Base-by-base conservation (phyloP, 768 basidiomycete species). In the Boletus speciosus region DNA sequence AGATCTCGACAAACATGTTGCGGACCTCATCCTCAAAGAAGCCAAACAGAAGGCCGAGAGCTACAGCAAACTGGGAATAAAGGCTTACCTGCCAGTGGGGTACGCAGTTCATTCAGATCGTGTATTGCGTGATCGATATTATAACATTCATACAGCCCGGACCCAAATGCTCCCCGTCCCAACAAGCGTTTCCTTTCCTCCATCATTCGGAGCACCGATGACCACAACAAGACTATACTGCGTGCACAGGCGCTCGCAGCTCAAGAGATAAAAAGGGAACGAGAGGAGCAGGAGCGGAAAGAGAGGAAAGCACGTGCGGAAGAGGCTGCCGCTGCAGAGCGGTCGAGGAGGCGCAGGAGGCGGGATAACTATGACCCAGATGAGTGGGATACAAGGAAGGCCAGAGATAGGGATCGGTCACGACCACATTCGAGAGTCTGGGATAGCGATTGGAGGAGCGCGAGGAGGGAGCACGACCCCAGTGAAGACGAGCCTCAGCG, bases 161-260 rank as follows among this genome's bases (percentile, higher is more conserved):
- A 91, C 63, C 81, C 77, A 59, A 85, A 85, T 69, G 85, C 83
- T 1, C 92, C 92, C 0, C 84, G 81, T 60, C 71, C 95, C 34
- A 90, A 91, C 73, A 91, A 91, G 65, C 88, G 89, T 0, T 91
- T 91, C 66, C 73, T 91, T 25, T 80, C 83, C 0, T 85, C 87
- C 21, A 93, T 99, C 56, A 94, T 99, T 52, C 84, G 86, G 61
- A 93, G 83, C 60, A 97, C 97, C 5, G 95, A 97, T 66, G 95
- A 95, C 53, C 97, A 99, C 66, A 99, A 99, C 71, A 85, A 87
- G 71, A 84, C 88, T 12, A 76, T 99, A 43, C 68, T 91, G 21
- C 81, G 81, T 51, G 80, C 88, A 25, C 89, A 91, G 70, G 85
- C 86, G 0, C 67, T 74, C 12, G 86, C 88, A 34, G 86, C 87